phyloP scores from a whole-genome alignment of 208 protist genomes.

The Leishmania arabica region DNA sequence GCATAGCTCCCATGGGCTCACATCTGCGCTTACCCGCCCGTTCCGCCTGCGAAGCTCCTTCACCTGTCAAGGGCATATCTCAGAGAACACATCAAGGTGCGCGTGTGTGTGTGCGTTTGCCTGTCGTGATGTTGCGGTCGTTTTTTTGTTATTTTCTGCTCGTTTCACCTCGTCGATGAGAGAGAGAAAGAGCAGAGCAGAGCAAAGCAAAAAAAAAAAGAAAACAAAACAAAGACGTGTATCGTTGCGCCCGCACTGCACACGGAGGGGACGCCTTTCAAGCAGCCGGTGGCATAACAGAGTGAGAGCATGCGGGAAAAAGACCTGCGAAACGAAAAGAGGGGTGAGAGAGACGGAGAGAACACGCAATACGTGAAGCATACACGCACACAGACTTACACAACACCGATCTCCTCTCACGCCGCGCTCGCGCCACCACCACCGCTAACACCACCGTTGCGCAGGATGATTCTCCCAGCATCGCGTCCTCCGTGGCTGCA shows the following conservation, averaged over 20 bases:
- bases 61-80: background rate
- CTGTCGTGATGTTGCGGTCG: background rate
- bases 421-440: background rate
- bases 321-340: background rate
- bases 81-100: background rate
- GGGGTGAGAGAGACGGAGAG: background rate
- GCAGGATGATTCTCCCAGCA: background rate
- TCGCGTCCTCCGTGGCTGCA: background rate
- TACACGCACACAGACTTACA: background rate
- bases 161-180: background rate
- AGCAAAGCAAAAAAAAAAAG: background rate
- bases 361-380: background rate
- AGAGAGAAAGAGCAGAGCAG: background rate
- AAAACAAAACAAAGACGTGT: slow-evolving; percentile 7
- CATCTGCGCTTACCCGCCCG: background rate
- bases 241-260: background rate
- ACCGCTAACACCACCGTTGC: background rate
- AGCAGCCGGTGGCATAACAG: background rate
- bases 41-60: background rate
- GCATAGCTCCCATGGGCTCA: background rate
- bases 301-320: background rate
- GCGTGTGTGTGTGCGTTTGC: background rate
- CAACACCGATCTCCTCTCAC: background rate
- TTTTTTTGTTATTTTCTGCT: background rate
- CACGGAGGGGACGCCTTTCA: background rate